Evolutionary conservation across 2,329 filamentous ascomycete species (phyloP).

Genomic region (Arachnomyces sp.): DNA sequence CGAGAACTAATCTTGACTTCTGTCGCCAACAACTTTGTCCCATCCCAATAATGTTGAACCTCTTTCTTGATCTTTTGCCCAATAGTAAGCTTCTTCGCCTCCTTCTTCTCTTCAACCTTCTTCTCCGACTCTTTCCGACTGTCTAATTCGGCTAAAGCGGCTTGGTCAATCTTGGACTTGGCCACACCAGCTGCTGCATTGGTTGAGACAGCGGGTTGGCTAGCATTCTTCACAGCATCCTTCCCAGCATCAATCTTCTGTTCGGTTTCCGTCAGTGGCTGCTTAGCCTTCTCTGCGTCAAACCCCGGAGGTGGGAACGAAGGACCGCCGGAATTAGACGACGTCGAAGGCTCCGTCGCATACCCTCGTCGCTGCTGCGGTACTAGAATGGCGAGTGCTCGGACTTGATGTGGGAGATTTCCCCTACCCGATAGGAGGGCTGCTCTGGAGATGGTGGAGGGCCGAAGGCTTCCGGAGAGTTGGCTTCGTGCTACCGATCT

Average conservation of each 20-base stretch:
- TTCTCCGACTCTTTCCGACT: conserved; percentile 33
- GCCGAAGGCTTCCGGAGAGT: conserved; percentile 23
- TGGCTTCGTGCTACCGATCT: conserved; percentile 22
- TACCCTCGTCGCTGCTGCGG: conserved; percentile 41
- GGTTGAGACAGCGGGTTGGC: conserved; percentile 23
- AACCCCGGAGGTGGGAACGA: conserved; percentile 77
- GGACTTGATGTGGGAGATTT: conserved; percentile 42
- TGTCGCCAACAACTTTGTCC: conserved; percentile 84
- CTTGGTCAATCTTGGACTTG: conserved; percentile 28
- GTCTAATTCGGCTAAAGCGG: not conserved
- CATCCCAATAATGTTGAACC: conserved; percentile 92
- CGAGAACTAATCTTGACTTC: conserved; percentile 90
- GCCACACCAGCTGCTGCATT: conserved; percentile 32
- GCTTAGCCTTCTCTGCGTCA: conserved; percentile 82
- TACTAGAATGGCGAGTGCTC: conserved; percentile 51
- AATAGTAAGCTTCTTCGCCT: conserved; percentile 77
- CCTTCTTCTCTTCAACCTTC: conserved; percentile 57
- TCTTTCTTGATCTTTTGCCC: conserved; percentile 95
- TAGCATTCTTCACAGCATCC: conserved; percentile 23
- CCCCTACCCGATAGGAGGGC: conserved; percentile 23
- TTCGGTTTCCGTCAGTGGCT: conserved; percentile 56
- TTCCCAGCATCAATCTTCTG: conserved; percentile 24
- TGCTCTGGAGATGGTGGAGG: conserved; percentile 25
- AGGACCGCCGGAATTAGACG: conserved; percentile 34
- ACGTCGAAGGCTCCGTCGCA: conserved; percentile 50